Base-by-base conservation (phyloP, 1,284 basidiomycete genomes). In the Kwoniella shivajii region DNA sequence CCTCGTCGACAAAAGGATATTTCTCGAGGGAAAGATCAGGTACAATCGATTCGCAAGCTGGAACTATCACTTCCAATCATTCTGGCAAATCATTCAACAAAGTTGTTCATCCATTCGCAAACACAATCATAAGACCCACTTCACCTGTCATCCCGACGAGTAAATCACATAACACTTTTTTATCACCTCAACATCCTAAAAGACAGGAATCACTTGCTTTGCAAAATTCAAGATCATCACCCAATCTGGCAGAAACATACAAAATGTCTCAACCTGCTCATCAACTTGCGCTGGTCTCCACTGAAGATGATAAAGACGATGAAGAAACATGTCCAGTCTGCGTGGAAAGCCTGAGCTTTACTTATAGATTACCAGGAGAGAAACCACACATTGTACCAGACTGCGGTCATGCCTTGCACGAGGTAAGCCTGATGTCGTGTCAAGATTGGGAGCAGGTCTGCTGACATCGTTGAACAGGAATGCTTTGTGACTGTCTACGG, bases 401-500 rank as follows among this genome's bases (percentile, higher is more conserved):
- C 70, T 99, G 95, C 68, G 93, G 95, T n/a, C 95, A 99, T 79
- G 88, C 90, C 10, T 84, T 99, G 24, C 95, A 96, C 78, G 89
- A 96, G 80, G 91, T 90, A 63, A 72, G 85, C 80, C 6, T 3
- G 30, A 3, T 3, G n/a, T 41, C n/a, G 45, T 56, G 3, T 34
- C 30, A 7, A 29, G 50, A 46, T 57, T 52, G 54, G 46, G n/a
- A 46, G 33, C 38, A 45, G 37, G 13, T 44, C 58, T 22, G 47
- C 30, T 50, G 56, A 50, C 27, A 30, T 54, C 34, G 61, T 45
- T 6, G 7, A 5, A 7, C 55, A 94, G 90, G 92, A 92, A 18
- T 97, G 94, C 78, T 97, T 96, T 74, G 90, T 86, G 9, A 90
- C 92, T 13, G 94, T 97, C 5, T 99, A 99, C 76, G 94, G 94